Evolutionary conservation across 805 yeast genomes (phyloP).

Genomic region (Millerozyma miso): DNA sequence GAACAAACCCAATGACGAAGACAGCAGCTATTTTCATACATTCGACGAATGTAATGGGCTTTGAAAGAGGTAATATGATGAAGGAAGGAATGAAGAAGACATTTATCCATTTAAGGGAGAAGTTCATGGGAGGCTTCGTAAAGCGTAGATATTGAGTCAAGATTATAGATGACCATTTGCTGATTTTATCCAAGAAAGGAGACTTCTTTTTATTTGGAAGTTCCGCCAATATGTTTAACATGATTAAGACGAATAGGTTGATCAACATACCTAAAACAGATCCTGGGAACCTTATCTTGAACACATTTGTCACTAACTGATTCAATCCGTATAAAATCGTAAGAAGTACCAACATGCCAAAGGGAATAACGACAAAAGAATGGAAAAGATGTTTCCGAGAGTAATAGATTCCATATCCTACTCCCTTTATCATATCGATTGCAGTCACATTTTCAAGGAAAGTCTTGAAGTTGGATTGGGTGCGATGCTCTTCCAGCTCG

Average conservation of each 20-base stretch:
- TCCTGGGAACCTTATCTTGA: constrained; percentile 57
- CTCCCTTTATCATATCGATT: constrained; percentile 11
- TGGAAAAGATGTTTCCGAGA: constrained; percentile 33
- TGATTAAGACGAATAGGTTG: constrained; percentile 44
- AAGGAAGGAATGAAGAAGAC: constrained; percentile 76
- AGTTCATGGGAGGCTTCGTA: constrained; percentile 62
- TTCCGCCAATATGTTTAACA: constrained; percentile 23
- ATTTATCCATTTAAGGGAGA: constrained; percentile 72
- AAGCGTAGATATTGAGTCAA: constrained; percentile 28
- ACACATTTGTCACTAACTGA: constrained; percentile 38
- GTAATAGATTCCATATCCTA: constrained; percentile 28
- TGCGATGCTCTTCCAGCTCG: not conserved
- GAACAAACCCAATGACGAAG: constrained; percentile 60
- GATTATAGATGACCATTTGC: constrained; percentile 14
- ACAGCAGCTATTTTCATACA: constrained; percentile 73
- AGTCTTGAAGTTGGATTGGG: not conserved
- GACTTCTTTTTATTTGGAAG: constrained; percentile 6
- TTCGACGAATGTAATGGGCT: constrained; percentile 61
- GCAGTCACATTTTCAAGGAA: constrained; percentile 1
- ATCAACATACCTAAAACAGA: constrained; percentile 69
- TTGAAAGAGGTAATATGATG: constrained; percentile 63
- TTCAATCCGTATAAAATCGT: constrained; percentile 51
- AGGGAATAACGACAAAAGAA: constrained; percentile 44
- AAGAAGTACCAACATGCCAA: constrained; percentile 45
- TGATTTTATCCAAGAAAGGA: constrained; percentile 10